Evolutionary conservation across 306 rosid species (phyloP), one percentile per base, ranked within the genome.

Genomic region (Gleditsia sinensis): DNA sequence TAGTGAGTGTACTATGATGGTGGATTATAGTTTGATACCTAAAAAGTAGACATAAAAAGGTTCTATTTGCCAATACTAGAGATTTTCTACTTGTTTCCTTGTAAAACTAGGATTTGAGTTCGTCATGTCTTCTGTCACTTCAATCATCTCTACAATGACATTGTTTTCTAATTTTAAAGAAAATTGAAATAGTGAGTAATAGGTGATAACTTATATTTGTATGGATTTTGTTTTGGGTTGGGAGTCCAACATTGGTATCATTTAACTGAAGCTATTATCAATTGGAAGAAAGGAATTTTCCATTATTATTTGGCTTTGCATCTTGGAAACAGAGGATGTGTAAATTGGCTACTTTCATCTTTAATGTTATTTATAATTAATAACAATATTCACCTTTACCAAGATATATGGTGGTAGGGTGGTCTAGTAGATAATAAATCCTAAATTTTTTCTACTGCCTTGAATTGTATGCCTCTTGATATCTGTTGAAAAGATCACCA

Each of bases 361-460:
- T n/a, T n/a, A n/a, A n/a, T n/a, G n/a, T n/a, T n/a, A n/a, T n/a
- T n/a, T n/a, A n/a, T n/a, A n/a, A n/a, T n/a, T n/a, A n/a, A n/a
- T n/a, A n/a, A n/a, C n/a, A n/a, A n/a, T n/a, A n/a, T n/a, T n/a
- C n/a, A n/a, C n/a, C n/a, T n/a, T n/a, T n/a, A n/a, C n/a, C n/a
- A n/a, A n/a, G n/a, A n/a, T n/a, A n/a, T n/a, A n/a, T n/a, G n/a
- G n/a, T n/a, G n/a, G n/a, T n/a, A n/a, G n/a, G n/a, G n/a, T n/a
- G n/a, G n/a, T n/a, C n/a, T n/a, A n/a, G n/a, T n/a, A n/a, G n/a
- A n/a, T n/a, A n/a, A n/a, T n/a, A n/a, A n/a, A n/a, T n/a, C n/a
- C n/a, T n/a, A n/a, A 78, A 92, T 92, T 80, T 94, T 94, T 77
- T 82, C 99, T 40, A 87, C 99, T 58, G 90, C 99, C 50, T 81